Base-by-base conservation (phyloP, 805 yeast genomes). In the Monosporozyma siamensis region DNA sequence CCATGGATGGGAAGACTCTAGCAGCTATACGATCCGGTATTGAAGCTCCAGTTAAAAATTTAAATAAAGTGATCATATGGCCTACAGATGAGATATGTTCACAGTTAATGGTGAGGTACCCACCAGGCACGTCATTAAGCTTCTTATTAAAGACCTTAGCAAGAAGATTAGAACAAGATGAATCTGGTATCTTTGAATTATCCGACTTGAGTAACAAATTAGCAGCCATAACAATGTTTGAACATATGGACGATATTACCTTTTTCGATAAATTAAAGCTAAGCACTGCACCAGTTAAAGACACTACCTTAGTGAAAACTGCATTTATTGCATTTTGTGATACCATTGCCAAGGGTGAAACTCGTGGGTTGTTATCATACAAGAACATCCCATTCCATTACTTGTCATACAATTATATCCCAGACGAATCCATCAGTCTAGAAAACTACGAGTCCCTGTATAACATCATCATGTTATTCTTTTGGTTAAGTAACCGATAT, bases 401-500 rank as follows among this genome's bases (percentile, higher is more conserved):
- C 10, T 44, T 61, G 24, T 53, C 60, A 32, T 54, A 51, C 32
- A 44, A 47, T 37, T 52, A 46, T 39, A 58, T 61, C 29, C 62
- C 56, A 23, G 47, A 44, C 24, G 63, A 57, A 34, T 47, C 46
- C n/a, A 41, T 45, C 22, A 43, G 49, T 9, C 44, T 68, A 15
- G 63, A 56, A 7, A 52, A 52, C 9, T 55, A 65, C 44, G 97
- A 88, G 56, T 70, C 72, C 4, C 65, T 82, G 45, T 95, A 88
- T 63, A 77, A 77, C 49, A 65, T 75, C 36, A 70, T 85, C 14
- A 71, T 79, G 50, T 63, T 84, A 6, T 90, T 77, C 55, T 66
- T 86, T 56, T 90, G 98, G 98, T 68, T 90, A 47, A 72, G 84
- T 42, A 89, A 85, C 58, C 68, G 97, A 54, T 90, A 82, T 68